Base-by-base conservation (phyloP, 2,329 filamentous ascomycete genomes). In the Cryoendolithus antarcticus region DNA sequence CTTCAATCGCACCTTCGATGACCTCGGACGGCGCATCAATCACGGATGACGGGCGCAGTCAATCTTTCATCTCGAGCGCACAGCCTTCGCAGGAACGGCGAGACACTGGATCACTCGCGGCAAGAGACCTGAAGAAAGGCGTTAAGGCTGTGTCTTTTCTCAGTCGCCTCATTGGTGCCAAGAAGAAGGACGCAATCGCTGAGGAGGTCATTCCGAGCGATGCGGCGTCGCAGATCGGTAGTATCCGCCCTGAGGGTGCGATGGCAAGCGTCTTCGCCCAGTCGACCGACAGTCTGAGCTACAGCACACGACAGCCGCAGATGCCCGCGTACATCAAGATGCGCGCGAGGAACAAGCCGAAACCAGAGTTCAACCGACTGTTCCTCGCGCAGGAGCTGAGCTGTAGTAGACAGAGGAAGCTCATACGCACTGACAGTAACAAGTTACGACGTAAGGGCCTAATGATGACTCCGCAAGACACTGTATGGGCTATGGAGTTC, bases 131-230 rank as follows among this genome's bases (percentile, higher is more conserved):
- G 61, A 94, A 91, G 66, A 60, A 59, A 37, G 51, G 54, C 53
- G 93, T 82, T 61, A 95, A 94, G 65, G 81, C 83, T 21, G 76
- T 82, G 11, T 94, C 86, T 10, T 94, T 98, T 57, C 74, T 98
- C 24, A 93, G 86, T 60, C 82, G 86, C 39, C 78, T 96, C 60
- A 82, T 84, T 52, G 75, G 78, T 28, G 72, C 74, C 45, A 72
- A 71, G 44, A 86, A 86, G 65, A 91, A 82, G 62, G 86, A 82
- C 56, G 51, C 52, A 30, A 41, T 45, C 9, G 41, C 40, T 32
- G 54, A 56, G 24, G 70, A 73, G 41, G 67, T 69, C 32, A 48
- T 47, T 12, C 45, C 50, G 10, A 57, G 60, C 41, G 63, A 63
- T 39, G 48, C 54, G 32, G 79, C 75, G 52, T 86, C 82, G 1